phyloP scores from a whole-genome alignment of 1,139 yeast species.

The Kurtzmaniella quercitrusa region DNA sequence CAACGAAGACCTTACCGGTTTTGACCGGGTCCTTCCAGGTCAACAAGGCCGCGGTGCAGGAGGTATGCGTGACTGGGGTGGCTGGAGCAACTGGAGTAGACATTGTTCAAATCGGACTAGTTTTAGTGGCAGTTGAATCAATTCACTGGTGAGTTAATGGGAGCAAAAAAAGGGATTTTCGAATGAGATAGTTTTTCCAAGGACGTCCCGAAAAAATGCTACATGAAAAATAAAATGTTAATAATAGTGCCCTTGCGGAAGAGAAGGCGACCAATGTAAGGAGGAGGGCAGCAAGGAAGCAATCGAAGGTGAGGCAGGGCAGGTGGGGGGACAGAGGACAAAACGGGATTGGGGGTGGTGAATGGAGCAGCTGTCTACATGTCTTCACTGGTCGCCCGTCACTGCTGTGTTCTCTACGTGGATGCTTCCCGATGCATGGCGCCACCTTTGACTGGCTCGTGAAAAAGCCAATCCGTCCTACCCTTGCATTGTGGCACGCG shows the following conservation, averaged over 20 bases:
- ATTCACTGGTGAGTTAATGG: background rate
- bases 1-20: constrained; percentile 76
- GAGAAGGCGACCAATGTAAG: background rate
- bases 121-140: background rate
- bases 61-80: constrained; percentile 13
- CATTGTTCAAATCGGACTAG: constrained; percentile 2
- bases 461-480: background rate
- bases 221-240: background rate
- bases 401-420: too few relatives aligned
- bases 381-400: too few relatives aligned
- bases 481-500: background rate
- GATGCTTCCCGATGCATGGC: background rate
- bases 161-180: background rate
- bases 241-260: background rate
- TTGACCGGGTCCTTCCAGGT: constrained; percentile 81
- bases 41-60: constrained; percentile 35
- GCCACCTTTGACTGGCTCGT: background rate
- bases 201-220: background rate
- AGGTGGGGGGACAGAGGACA: too few relatives aligned
- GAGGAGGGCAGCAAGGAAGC: background rate
- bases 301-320: background rate
- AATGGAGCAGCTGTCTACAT: too few relatives aligned
- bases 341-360: too few relatives aligned
- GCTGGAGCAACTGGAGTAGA: constrained; percentile 14
- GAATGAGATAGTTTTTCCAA: background rate